Conservation (phyloP, 768 basidiomycete genomes). For the Stropharia rugosoannulata region DNA sequence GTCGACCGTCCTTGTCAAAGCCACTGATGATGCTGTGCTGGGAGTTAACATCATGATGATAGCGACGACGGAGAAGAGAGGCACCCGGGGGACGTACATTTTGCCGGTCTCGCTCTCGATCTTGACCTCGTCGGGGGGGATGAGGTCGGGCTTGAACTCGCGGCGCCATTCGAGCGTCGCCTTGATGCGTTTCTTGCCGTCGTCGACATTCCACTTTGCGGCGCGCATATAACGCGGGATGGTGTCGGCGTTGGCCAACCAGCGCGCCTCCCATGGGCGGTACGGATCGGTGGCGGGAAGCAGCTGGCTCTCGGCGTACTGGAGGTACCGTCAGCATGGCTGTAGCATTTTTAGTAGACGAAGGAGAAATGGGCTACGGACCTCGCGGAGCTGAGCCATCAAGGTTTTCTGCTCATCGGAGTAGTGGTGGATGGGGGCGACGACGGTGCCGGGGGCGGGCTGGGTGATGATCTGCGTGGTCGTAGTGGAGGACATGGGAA, state of each 20-base stretch:
- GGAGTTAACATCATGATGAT: background rate
- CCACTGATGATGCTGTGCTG: slow-evolving; percentile 69
- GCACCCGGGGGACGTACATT: slow-evolving; percentile 49
- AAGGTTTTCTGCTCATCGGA: slow-evolving; percentile 59
- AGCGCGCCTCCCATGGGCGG: slow-evolving; percentile 73
- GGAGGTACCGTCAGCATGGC: background rate
- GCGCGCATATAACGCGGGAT: slow-evolving; percentile 81
- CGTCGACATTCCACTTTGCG: slow-evolving; percentile 77
- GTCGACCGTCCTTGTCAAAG: slow-evolving; percentile 85
- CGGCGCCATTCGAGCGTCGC: slow-evolving; percentile 83
- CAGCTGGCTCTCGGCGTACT: slow-evolving; percentile 69
- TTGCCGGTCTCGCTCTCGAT: slow-evolving; percentile 85
- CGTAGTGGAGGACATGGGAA: slow-evolving; percentile 14
- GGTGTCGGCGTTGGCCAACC: slow-evolving; percentile 69
- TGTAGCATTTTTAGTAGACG: background rate
- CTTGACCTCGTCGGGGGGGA: slow-evolving; percentile 76
- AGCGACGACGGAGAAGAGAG: background rate
- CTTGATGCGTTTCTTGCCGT: slow-evolving; percentile 77
- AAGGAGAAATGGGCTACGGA: slow-evolving; percentile 25
- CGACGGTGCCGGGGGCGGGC: slow-evolving; percentile 51
- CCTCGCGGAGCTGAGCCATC: slow-evolving; percentile 63
- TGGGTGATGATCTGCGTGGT: slow-evolving; percentile 44
- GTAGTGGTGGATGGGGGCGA: slow-evolving; percentile 60
- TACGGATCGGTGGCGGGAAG: slow-evolving; percentile 73
- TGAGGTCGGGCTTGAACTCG: slow-evolving; percentile 83